Base-by-base conservation (phyloP, 2,329 filamentous ascomycete species). In the Fusarium sp. region DNA sequence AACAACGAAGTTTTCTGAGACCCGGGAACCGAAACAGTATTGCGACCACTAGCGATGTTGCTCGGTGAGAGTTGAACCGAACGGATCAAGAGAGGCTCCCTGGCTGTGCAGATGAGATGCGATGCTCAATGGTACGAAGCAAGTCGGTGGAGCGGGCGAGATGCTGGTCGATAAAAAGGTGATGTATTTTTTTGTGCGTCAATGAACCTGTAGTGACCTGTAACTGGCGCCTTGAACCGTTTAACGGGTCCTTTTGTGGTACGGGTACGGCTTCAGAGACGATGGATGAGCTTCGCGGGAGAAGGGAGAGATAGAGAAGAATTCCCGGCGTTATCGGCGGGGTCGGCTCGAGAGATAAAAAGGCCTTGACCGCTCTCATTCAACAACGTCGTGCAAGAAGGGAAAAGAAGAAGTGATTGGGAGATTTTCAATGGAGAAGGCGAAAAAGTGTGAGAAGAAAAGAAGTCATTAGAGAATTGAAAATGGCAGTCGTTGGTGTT, bases 271-370 rank as follows among this genome's bases (percentile, higher is more conserved):
- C 57, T 57, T 66, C 34, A 58, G 62, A 36, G 58, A 55, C 34
- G 49, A 27, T 33, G 44, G 58, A 61, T 40, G 44, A 40, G 27
- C 54, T 44, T 44, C 53, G 51, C 18, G 31, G 20, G 4, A 14
- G 27, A 18, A 56, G 33, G 27, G 16, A 36, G 38, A 54, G 49
- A 56, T 27, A 53, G 38, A 63, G 62, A 69, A 63, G 62, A 69
- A 71, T 46, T 56, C 9, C 62, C 58, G 62, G 59, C 50, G 49
- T 59, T 67, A 49, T 56, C 58, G 62, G 68, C 62, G 62, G 69
- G 65, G 68, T 59, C 29, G 51, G 42, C 31, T 33, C 34, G 14
- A 33, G 50, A 57, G 50, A 60, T 49, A 46, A 64, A 44, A 50
- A 23, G 13, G 8, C 8, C 18, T 44, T 46, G 16, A 49, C 34